Base-by-base conservation (phyloP, 768 basidiomycete species). In the Cyathus striatus region DNA sequence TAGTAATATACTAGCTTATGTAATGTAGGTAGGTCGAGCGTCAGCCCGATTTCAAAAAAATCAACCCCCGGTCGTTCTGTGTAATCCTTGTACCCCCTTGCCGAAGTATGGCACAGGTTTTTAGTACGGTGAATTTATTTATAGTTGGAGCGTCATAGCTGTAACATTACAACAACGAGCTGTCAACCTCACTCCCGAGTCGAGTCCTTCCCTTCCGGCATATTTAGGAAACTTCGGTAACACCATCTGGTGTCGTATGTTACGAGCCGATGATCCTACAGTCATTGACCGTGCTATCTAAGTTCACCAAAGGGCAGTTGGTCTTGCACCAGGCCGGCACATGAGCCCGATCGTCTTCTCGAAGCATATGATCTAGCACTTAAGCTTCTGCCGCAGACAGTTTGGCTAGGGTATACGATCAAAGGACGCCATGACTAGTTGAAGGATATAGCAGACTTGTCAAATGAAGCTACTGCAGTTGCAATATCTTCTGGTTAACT, bases 401-500 rank as follows among this genome's bases (percentile, higher is more conserved):
- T 38, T 25, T 48, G 43, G 43, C 17, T 44, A 7, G 47, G 43
- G 14, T 14, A 26, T 7, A 33, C 46, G 41, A 37, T 37, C 12
- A 20, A 20, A 10, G 10, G 10, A 13, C 13, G 35, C 10, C 18
- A 37, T 37, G 10, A 13, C 10, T 18, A 37, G 13, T 20, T 37
- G 13, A 20, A 37, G 18, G 13, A 14, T 10, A 37, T 18, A 10
- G 14, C 35, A 2, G 35, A 37, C 21, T 18, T 37, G 2, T 10
- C 14, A 14, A 37, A 20, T 5, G 35, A 37, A 20, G 60, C 62
- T 3, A 58, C 55, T 1, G 49, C 56, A 6, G 54, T 52, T 17
- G 62, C 61, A 5, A 53, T 60, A 24, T 41, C 48, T 23, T 17
- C 40, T 4, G 41, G 41, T 9, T 45, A 58, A 9, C 41, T 50